phyloP scores from a whole-genome alignment of 371 early-diverging fungal genomes.

The Mortierella sp. region DNA sequence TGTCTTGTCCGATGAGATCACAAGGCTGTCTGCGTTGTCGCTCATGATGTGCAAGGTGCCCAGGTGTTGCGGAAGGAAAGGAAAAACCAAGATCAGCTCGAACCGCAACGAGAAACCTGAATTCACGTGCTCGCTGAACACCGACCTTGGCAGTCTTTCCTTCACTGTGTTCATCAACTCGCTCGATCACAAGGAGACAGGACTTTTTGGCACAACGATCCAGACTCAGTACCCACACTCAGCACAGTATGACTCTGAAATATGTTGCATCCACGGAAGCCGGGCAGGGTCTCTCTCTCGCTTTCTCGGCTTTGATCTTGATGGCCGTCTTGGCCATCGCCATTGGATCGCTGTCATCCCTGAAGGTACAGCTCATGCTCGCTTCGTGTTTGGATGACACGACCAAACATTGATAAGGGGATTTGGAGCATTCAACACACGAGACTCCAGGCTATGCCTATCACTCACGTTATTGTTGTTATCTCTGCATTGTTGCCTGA shows the following conservation, averaged over 20 bases:
- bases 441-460: too few species aligned
- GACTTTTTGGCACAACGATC: background rate
- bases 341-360: conserved; percentile 80
- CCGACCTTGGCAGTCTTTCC: too few species aligned
- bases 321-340: conserved; percentile 92
- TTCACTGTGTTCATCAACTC: too few species aligned
- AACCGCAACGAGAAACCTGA: too few species aligned
- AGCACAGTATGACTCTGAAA: conserved; percentile 18
- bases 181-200: background rate
- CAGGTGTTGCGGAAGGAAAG: background rate
- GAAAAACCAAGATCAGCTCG: background rate
- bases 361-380: conserved; percentile 65
- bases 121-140: too few species aligned
- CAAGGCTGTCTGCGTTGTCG: conserved; percentile 57
- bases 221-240: conserved; percentile 6
- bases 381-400: too few species aligned
- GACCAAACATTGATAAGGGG: too few species aligned
- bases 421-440: conserved; percentile 58
- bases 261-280: conserved; percentile 22
- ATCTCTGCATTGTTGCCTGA: too few species aligned
- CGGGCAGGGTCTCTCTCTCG: conserved; percentile 67
- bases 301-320: conserved; percentile 84
- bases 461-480: too few species aligned
- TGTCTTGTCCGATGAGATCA: conserved; percentile 68
- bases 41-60: conserved; percentile 21